Conservation (phyloP, 495 filamentous ascomycete species). For the Evernia prunastri region DNA sequence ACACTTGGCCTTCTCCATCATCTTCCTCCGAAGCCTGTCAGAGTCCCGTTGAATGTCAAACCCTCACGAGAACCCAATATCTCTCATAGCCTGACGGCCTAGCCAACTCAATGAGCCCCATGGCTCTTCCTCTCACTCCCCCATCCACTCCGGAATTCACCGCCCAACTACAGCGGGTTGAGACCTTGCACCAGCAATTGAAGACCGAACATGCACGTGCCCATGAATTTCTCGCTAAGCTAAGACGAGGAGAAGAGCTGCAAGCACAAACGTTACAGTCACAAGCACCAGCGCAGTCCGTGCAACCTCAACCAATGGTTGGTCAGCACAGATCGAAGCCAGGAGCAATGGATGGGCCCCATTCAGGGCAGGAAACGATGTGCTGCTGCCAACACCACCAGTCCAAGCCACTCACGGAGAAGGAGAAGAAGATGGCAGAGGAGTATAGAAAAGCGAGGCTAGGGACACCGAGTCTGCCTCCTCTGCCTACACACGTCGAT, state of each 20-base stretch:
- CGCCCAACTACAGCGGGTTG: constrained; percentile 27
- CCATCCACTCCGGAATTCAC: constrained; percentile 20
- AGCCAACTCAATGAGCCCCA: constrained; percentile 7
- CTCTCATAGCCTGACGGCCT: not conserved
- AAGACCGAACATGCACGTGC: constrained; percentile 25
- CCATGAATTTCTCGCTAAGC: constrained; percentile 26
- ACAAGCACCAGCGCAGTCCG: constrained; percentile 2
- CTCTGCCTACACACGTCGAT: constrained; percentile 28
- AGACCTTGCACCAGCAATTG: constrained; percentile 27
- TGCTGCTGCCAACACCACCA: constrained; percentile 25
- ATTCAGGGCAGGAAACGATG: constrained; percentile 1
- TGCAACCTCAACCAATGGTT: not conserved
- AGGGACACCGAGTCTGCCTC: not conserved
- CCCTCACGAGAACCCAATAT: not conserved
- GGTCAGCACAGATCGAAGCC: constrained; percentile 4
- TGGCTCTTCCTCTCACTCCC: constrained; percentile 16
- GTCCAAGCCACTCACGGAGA: constrained; percentile 19
- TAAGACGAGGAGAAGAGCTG: constrained; percentile 21
- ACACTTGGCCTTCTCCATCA: not conserved
- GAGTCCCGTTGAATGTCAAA: not conserved
- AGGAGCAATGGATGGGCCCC: constrained; percentile 8
- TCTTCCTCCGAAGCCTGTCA: not conserved
- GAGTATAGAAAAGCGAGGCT: constrained; percentile 15
- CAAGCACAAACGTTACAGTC: constrained; percentile 18
- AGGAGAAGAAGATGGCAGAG: constrained; percentile 8